These are phyloP conservation scores for Fraxinus latifolia DNA, from an alignment of 305 asterid species.

Conservation along the genomic window DNA sequence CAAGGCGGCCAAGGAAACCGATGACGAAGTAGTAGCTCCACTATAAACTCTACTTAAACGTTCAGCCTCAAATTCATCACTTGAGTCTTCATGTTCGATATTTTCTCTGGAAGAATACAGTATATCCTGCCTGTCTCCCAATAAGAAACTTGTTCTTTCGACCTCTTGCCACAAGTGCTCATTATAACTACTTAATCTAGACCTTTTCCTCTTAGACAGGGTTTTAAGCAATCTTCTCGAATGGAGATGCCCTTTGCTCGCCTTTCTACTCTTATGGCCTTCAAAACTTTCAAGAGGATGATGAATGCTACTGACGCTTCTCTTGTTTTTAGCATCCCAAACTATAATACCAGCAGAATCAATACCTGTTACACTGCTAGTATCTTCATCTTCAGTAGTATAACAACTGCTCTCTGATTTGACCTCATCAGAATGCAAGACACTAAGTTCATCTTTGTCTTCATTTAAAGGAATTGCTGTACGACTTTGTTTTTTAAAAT, in stretches of 20 bases:
- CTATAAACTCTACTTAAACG: conserved; percentile 50
- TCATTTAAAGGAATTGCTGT: conserved; percentile 27
- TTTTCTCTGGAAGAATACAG: conserved; percentile 45
- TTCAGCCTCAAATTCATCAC: conserved; percentile 81
- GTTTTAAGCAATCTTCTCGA: conserved; percentile 48
- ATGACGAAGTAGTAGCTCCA: conserved; percentile 71
- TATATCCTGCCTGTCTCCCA: conserved; percentile 73
- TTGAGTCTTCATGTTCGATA: conserved; percentile 49
- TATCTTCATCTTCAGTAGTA: conserved; percentile 70
- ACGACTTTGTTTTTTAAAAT: conserved; percentile 25
- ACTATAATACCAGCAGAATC: conserved; percentile 81
- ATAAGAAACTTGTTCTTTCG: conserved; percentile 65
- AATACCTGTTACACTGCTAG: conserved; percentile 62
- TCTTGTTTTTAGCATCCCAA: conserved; percentile 86
- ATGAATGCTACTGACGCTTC: conserved; percentile 71
- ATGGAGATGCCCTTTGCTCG: conserved; percentile 44
- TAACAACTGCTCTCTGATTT: conserved; percentile 70
- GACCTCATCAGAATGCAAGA: conserved; percentile 41
- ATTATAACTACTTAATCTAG: conserved; percentile 52
- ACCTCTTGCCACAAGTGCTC: conserved; percentile 81
- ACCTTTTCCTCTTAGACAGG: conserved; percentile 65
- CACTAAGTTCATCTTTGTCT: conserved; percentile 48
- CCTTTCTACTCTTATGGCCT: conserved; percentile 50
- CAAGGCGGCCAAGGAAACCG: conserved; percentile 56
- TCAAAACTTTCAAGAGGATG: conserved; percentile 91